Evolutionary conservation across 495 filamentous ascomycete genomes (phyloP).

Genomic region (Aspergillus nidulans): DNA sequence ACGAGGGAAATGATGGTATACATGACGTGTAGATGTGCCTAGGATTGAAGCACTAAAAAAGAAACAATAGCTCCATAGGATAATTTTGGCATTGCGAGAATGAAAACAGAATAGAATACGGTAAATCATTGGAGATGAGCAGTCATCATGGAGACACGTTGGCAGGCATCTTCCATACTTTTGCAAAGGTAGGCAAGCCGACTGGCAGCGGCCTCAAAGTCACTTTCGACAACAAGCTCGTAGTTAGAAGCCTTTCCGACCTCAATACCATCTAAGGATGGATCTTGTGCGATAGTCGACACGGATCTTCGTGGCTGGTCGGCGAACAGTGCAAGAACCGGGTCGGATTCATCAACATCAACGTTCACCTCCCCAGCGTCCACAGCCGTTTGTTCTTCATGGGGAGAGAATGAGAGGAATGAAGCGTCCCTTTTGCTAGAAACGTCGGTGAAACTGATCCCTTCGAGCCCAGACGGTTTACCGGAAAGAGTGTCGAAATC

Average conservation of each 20-base stretch:
- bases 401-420: slow-evolving; percentile 39
- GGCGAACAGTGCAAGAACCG: slow-evolving; percentile 53
- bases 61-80: slow-evolving; percentile 3
- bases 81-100: slow-evolving; percentile 20
- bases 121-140: slow-evolving; percentile 43
- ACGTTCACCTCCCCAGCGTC: slow-evolving; percentile 40
- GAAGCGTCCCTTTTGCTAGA: slow-evolving; percentile 44
- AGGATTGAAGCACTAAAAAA: slow-evolving; percentile 5
- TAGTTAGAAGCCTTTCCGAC: slow-evolving; percentile 55
- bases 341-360: slow-evolving; percentile 57
- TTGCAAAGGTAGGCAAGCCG: slow-evolving; percentile 43
- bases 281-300: slow-evolving; percentile 15
- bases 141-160: slow-evolving; percentile 43
- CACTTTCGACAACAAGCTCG: slow-evolving; percentile 57
- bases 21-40: slow-evolving; percentile 9
- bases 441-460: slow-evolving; percentile 28
- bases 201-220: slow-evolving; percentile 25
- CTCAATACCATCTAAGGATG: slow-evolving; percentile 52
- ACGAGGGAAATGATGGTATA: slow-evolving; percentile 11
- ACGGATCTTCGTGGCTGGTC: slow-evolving; percentile 37
- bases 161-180: slow-evolving; percentile 48
- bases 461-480: slow-evolving; percentile 52
- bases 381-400: slow-evolving; percentile 21
- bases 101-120: background rate
- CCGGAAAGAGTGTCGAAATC: slow-evolving; percentile 61